These are phyloP conservation scores for Chrysosporium queenslandicum DNA, from an alignment of 2,329 filamentous ascomycete genomes.

Conservation along the genomic window DNA sequence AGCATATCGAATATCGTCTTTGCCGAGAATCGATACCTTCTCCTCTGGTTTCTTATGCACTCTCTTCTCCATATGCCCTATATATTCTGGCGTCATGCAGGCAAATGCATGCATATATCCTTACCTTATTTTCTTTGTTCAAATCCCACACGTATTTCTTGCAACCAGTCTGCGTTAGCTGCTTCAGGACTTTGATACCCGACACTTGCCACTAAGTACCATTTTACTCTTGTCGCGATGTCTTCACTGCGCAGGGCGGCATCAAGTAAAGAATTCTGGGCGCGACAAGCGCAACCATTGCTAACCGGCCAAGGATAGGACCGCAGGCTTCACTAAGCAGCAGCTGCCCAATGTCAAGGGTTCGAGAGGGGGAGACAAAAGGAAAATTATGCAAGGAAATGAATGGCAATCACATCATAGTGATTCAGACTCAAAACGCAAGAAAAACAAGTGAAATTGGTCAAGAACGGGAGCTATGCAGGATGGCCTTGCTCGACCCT, in stretches of 20 bases:
- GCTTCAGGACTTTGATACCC: conserved; percentile 5
- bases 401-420: not conserved
- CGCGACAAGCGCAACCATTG: conserved; percentile 7
- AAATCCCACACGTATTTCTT: too few species aligned
- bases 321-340: not conserved
- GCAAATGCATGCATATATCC: conserved; percentile 9
- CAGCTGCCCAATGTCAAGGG: conserved; percentile 9
- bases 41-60: not conserved
- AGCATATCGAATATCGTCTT: conserved; percentile 9
- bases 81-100: not conserved
- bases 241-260: conserved; percentile 1
- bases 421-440: not conserved
- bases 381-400: not conserved
- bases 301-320: not conserved
- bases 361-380: not conserved
- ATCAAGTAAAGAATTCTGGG: not conserved
- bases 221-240: conserved; percentile 2
- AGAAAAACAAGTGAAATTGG: not conserved
- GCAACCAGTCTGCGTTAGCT: conserved; percentile 9
- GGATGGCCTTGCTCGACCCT: not conserved
- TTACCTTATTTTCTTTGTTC: conserved; percentile 10
- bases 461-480: not conserved
- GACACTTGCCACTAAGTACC: too few species aligned
- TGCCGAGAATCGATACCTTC: not conserved
- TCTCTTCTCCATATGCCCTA: not conserved